Base-by-base conservation (phyloP, 805 yeast species). In the Candida caryicola region DNA sequence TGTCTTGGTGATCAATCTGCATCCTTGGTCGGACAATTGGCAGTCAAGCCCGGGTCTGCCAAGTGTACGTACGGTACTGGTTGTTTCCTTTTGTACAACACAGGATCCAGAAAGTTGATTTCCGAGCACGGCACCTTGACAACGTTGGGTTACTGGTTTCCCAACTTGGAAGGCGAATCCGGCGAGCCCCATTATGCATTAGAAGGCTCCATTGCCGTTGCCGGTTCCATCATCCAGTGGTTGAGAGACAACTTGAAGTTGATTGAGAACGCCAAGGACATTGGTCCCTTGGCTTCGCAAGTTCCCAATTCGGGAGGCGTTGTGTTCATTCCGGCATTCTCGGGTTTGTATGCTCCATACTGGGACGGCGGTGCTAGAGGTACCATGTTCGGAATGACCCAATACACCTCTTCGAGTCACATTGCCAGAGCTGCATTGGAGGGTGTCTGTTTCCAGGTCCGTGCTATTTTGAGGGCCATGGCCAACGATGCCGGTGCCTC, bases 51-150 rank as follows among this genome's bases (percentile, higher is more conserved):
- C 31, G 96, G 96, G 39, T 79, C 83, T 31, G 96, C 96, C 31
- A 90, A 90, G 64, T 88, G 95, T 72, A 90, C 98, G 8, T 90
- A 89, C 55, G 98, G 98, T 46, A 90, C 98, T 1, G 98, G 98
- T 45, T 86, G 95, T 60, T 90, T 90, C 71, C 64, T 90, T 45
- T 71, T 91, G 46, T 87, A 84, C 72, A 90, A 90, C 64, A 85
- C 95, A 2, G 98, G 98, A 41, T 62, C 69, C 31, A 62, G 71
- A 36, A 83, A 87, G 42, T 73, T 88, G 53, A 74, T 82, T 25
- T 79, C 90, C 23, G 71, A 77, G 25, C 81, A 85, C 56, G 97
- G 96, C 34, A 81, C 95, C 10, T 72, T 90, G 49, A 89, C 96
- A 30, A 90, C 97, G 1, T 76, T 89, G 37, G 96, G 91, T 2